Base-by-base conservation (phyloP, 2,329 filamentous ascomycete genomes). In the Colletotrichum sp. region DNA sequence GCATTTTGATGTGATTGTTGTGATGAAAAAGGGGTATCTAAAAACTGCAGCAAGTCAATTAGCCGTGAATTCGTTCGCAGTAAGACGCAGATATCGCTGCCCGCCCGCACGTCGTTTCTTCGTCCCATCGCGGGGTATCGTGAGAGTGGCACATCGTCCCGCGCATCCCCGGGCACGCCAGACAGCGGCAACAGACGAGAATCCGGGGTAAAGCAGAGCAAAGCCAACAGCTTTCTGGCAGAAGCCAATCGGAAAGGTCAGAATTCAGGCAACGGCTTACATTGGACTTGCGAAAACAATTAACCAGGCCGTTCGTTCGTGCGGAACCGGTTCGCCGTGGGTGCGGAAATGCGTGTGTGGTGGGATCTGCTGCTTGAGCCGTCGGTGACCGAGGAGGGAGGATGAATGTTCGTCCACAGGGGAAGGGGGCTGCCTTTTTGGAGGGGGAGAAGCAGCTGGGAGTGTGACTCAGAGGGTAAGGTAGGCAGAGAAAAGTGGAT, bases 1-100 rank as follows among this genome's bases (percentile, higher is more conserved):
- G 83, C 87, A 88, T 88, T 63, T 84, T 77, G 55, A 55, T 67
- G 52, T 63, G 30, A 67, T 73, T 76, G 36, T 52, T 67, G 43
- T 7, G 16, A 5, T 32, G 52, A 60, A 67, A 63, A 26, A 21
- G 43, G 70, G 57, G 43, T 75, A 75, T 75, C 64, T 63, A 73
- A 43, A 38, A 68, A 69, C 74, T 75, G n/a, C 30, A 57, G 15
- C 26, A 67, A 55, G 21, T 61, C 30, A 55, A 32, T 61, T 18
- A 52, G 18, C 26, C 9, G n/a, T 61, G 8, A 10, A 18, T 12
- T 43, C 32, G 67, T 16, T 15, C 57, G n/a, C n/a, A n/a, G n/a
- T n/a, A 32, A 34, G 18, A 9, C 8, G 8, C 16, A 9, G n/a
- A 9, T 4, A 24, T 30, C 3, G 28, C n/a, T 16, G 58, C 3